phyloP scores from a whole-genome alignment of 2,329 filamentous ascomycete genomes.

The Podosphaera xanthii region DNA sequence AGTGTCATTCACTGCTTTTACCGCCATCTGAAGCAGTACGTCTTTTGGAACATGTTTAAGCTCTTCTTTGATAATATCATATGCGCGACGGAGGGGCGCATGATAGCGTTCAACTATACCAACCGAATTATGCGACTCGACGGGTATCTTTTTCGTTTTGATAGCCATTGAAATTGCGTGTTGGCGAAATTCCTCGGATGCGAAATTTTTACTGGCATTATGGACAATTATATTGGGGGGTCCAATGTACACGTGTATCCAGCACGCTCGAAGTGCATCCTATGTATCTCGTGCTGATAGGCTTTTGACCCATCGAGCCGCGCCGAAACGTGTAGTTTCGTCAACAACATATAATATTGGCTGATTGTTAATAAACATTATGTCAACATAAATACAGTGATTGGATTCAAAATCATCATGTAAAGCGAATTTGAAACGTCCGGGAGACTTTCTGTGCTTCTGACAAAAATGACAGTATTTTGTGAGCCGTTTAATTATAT shows the following conservation, averaged over 20 bases:
- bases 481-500: not conserved
- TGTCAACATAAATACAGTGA: constrained; percentile 2
- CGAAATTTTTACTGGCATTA: constrained; percentile 2
- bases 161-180: not conserved
- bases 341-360: constrained; percentile 2
- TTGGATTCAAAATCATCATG: not conserved
- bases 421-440: not conserved
- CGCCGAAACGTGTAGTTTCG: constrained; percentile 1
- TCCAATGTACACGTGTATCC: not conserved
- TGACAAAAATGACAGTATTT: not conserved
- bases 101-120: constrained; percentile 2
- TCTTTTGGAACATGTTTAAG: not conserved
- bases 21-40: not conserved
- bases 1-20: not conserved
- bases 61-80: not conserved
- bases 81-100: not conserved
- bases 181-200: constrained; percentile 2
- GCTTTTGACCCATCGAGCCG: constrained; percentile 1
- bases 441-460: not conserved
- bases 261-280: not conserved
- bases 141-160: not conserved
- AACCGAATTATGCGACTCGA: constrained; percentile 1
- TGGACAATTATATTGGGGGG: not conserved
- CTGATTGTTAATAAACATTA: constrained; percentile 3
- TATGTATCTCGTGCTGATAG: not conserved